Base-by-base conservation (phyloP, 306 rosid species). In the Fragaria iinumae region DNA sequence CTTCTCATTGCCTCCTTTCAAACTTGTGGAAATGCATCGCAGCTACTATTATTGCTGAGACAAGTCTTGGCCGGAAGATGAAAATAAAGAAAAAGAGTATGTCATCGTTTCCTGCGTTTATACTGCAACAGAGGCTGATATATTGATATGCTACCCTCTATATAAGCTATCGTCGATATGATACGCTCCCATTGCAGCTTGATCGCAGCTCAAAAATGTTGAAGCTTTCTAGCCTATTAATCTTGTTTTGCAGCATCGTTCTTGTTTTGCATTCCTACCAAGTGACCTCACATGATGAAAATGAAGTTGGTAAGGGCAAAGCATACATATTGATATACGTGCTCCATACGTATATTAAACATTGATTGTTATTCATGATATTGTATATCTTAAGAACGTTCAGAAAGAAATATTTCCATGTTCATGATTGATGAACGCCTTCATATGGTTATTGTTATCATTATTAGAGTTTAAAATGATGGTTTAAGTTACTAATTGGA, bases 241-340 rank as follows among this genome's bases (percentile, higher is more conserved):
- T 60, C 18, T 60, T 60, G 66, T 0, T 60, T 60, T 60, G 38
- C 66, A 12, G 66, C 17, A 11, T 25, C 12, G 38, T 25, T 60
- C 66, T 60, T 25, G 17, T 60, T 11, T 60, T 60, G 66, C 66
- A 23, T 60, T 11, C 66, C 2, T 60, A 60, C 9, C 66, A 23
- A 60, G 66, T 17, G 13, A 60, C 36, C 38, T 60, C 66, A 25
- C 49, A 67, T 7, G 95, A 86, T 41, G 77, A 79, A 11, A 44
- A 67, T 7, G 77, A 79, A 86, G 92, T 84, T 68, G 96, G 96
- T 90, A 83, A 77, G 85, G 2, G 68, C 56, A 29, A 7, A 41
- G 11, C 45, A 41, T 41, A 41, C 45, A 41, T 8, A 41, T 41
- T 41, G 45, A 41, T 41, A 6, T 57, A 5, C 55, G 7, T 16